These are phyloP conservation scores for Endocarpon pusillum DNA, from an alignment of 495 filamentous ascomycete genomes.

Conservation along the genomic window DNA sequence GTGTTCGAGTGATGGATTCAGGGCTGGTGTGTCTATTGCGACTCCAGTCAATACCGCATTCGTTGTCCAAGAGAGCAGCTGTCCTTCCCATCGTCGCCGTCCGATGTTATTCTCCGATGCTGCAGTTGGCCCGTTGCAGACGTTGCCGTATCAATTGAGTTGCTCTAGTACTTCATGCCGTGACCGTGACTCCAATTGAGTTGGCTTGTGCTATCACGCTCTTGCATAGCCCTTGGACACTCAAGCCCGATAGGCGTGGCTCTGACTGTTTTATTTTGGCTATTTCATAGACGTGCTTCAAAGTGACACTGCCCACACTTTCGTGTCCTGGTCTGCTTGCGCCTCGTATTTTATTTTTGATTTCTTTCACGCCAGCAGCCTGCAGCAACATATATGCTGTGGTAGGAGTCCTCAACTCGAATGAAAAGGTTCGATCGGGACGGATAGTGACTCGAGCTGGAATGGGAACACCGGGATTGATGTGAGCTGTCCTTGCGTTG, in stretches of 20 bases:
- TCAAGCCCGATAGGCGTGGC: slow-evolving; percentile 60
- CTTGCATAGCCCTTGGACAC: slow-evolving; percentile 66
- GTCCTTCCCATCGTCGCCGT: too few species aligned
- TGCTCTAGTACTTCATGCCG: too few species aligned
- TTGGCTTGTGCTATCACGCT: slow-evolving; percentile 75
- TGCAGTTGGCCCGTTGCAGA: too few species aligned
- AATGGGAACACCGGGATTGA: slow-evolving; percentile 68
- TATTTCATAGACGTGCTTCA: slow-evolving; percentile 98
- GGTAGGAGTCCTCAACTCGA: slow-evolving; percentile 83
- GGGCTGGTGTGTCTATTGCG: too few species aligned
- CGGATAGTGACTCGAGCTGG: slow-evolving; percentile 82
- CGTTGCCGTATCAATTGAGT: too few species aligned
- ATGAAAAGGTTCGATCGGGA: slow-evolving; percentile 81
- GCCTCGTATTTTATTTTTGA: slow-evolving; percentile 64
- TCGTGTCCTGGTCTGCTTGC: slow-evolving; percentile 66
- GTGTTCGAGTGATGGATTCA: too few species aligned
- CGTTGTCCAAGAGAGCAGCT: too few species aligned
- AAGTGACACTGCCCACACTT: slow-evolving; percentile 58
- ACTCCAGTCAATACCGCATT: too few species aligned
- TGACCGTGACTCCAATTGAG: slow-evolving; percentile 70
- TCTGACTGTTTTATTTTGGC: slow-evolving; percentile 89
- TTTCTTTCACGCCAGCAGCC: slow-evolving; percentile 58
- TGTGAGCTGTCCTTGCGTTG: slow-evolving; percentile 84
- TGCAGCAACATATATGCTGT: slow-evolving; percentile 76
- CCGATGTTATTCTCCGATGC: too few species aligned